Evolutionary conservation across 345 rosid genomes (phyloP), one percentile per base, ranked within the genome.

Genomic region (Crucihimalaya himalaica): DNA sequence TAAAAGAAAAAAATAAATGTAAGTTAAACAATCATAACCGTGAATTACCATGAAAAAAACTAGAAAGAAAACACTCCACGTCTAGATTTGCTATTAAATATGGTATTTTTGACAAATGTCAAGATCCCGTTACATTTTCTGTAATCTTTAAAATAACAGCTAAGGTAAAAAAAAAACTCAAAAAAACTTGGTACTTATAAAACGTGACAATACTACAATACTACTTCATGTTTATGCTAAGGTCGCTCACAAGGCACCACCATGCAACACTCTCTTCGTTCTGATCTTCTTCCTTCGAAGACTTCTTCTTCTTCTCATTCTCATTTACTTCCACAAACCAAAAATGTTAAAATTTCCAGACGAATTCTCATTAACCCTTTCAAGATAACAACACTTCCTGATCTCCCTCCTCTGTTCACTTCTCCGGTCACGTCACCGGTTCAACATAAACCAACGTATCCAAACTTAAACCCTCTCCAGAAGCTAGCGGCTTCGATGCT

Each of bases 381-480:
- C 51, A 53, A 62, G 47, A 61, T 20, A 54, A 15, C 52, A 14
- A 63, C 52, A 62, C 59, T 43, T 56, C 66, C 66, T 63, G 68
- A 78, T 55, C 64, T 66, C 9, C 60, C 60, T 61, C 53, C 75
- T 39, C 37, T 35, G 12, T 21, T 54, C 48, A 32, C 72, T 43
- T 42, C 70, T 21, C 70, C 73, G 73, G 62, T 71, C 19, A 40
- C 63, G 15, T 59, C 62, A 6, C 72, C 67, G 60, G 72, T 59
- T 19, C n/a, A 61, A 29, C 73, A 63, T 1, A 39, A 39, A 11
- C 72, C 72, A 15, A 66, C 82, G 16, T 19, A 70, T 56, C 79
- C 74, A 6, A 66, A 75, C 40, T 82, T 83, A 84, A 91, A 91
- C 74, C 61, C 84, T 25, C 15, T 92, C 3, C 93, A 89, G 45